Base-by-base conservation (phyloP, 2,329 filamentous ascomycete genomes). In the Sporothrix curviconia region DNA sequence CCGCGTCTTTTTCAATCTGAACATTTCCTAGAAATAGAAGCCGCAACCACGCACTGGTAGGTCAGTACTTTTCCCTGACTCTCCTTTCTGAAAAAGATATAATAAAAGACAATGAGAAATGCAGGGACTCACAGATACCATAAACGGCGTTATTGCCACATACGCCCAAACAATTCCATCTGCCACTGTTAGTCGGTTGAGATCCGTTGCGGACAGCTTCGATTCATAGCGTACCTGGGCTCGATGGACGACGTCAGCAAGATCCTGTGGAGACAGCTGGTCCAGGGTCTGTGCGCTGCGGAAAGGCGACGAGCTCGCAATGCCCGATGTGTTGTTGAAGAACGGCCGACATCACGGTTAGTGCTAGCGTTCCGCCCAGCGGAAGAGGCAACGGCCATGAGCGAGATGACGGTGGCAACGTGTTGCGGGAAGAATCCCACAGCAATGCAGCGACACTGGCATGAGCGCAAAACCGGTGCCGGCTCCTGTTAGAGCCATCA, bases 261-360 rank as follows among this genome's bases (percentile, higher is more conserved):
- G 73, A 8, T 68, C 63, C 0, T 62, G 67, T 1, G 65, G 44
- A 0, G 74, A 69, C 7, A 77, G 64, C 2, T 63, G 58, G 9
- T 63, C 59, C 37, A 78, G 71, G 3, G 64, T 64, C 12, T 69
- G 62, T 1, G 80, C 69, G 39, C 68, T 72, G 7, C 65, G 62
- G 36, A 65, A 59, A 17, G 66, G 63, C 9, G 59, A 71, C 55
- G 63, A 51, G 44, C 43, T 54, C 19, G 57, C 54, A 24, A 65
- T 70, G 56, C 67, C 67, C 19, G 64, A 65, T 36, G 4, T 67
- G 60, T 88, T 88, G 65, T 86, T 86, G 68, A 87, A n/a, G 87
- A 1, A 88, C 83, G 8, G 80, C 77, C 14, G 83, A 78, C 85
- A 88, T 87, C 64, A 88, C 76, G 0, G 84, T 85, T 46, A 87